These are phyloP conservation scores for Pluteus cervinus DNA, from an alignment of 768 basidiomycete genomes.

Conservation along the genomic window DNA sequence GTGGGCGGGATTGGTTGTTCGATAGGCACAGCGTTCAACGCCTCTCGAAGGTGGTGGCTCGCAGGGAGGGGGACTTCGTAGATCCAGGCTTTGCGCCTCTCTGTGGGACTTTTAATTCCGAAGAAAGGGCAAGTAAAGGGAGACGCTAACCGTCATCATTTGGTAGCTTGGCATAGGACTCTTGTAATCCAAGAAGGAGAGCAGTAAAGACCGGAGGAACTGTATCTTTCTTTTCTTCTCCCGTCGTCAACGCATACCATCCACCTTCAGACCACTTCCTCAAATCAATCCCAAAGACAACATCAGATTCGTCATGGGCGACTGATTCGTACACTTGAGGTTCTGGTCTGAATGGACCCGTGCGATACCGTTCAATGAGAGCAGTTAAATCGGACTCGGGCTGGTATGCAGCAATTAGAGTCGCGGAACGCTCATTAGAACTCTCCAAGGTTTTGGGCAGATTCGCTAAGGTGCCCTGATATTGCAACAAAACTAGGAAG, in stretches of 20 bases:
- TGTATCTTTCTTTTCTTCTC: constrained; percentile 52
- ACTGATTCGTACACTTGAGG: constrained; percentile 86
- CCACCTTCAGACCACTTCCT: constrained; percentile 87
- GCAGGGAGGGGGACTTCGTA: constrained; percentile 86
- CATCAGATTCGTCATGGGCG: constrained; percentile 76
- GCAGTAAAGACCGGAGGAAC: constrained; percentile 72
- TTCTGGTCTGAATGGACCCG: constrained; percentile 85
- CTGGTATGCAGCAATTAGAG: constrained; percentile 77
- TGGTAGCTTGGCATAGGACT: constrained; percentile 54
- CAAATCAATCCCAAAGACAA: constrained; percentile 88
- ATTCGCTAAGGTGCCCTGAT: constrained; percentile 73
- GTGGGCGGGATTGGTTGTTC: constrained; percentile 48
- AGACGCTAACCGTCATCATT: constrained; percentile 54
- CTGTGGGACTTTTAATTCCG: constrained; percentile 25
- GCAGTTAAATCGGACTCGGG: constrained; percentile 84
- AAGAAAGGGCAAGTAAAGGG: not conserved
- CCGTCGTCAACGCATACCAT: constrained; percentile 52
- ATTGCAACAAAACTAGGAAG: constrained; percentile 69
- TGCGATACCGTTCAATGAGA: constrained; percentile 88
- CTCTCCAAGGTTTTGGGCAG: constrained; percentile 63
- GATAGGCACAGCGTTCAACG: constrained; percentile 66
- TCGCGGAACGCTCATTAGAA: constrained; percentile 62
- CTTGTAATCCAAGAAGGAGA: constrained; percentile 56
- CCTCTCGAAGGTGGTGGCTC: constrained; percentile 82
- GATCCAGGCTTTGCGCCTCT: constrained; percentile 89